Conservation (phyloP, 2,329 filamentous ascomycete genomes). For the Polytolypa hystricis region DNA sequence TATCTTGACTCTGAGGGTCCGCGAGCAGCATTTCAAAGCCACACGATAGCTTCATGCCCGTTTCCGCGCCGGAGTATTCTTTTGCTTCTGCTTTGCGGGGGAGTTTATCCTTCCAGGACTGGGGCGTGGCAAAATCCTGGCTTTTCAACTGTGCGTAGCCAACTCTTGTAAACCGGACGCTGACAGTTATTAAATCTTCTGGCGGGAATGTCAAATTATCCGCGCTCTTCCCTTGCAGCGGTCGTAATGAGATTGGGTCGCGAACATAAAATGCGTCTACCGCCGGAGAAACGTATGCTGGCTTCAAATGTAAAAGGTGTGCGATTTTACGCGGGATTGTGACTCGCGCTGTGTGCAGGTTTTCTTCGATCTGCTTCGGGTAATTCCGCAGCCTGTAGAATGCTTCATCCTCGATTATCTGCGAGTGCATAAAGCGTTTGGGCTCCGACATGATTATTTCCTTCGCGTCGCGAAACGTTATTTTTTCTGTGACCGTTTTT, state of each 20-base stretch:
- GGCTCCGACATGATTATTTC: conserved; percentile 47
- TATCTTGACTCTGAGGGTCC: conserved; percentile 57
- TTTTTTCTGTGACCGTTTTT: conserved; percentile 27
- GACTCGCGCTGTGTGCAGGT: conserved; percentile 63
- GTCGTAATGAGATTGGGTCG: conserved; percentile 64
- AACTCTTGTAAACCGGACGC: conserved; percentile 73
- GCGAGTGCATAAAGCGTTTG: conserved; percentile 55
- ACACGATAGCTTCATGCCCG: conserved; percentile 81
- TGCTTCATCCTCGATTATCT: conserved; percentile 71
- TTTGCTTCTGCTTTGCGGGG: conserved; percentile 35
- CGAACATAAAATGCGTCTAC: conserved; percentile 88
- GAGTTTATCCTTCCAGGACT: conserved; percentile 41
- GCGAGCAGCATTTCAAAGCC: conserved; percentile 80
- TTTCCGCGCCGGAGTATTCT: conserved; percentile 41
- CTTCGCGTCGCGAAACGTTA: conserved; percentile 57
- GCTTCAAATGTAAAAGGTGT: conserved; percentile 62
- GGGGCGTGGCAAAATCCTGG: conserved; percentile 63
- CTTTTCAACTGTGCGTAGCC: conserved; percentile 84
- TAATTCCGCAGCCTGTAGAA: conserved; percentile 84
- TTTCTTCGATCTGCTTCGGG: conserved; percentile 60
- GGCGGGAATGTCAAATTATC: conserved; percentile 56
- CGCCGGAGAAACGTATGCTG: conserved; percentile 67
- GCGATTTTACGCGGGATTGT: conserved; percentile 74
- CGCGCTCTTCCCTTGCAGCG: conserved; percentile 48
- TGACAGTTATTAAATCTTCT: conserved; percentile 65